Evolutionary conservation across 2,329 filamentous ascomycete genomes (phyloP), one percentile per base, ranked within the genome.

Genomic region (Dothidotthia symphoricarpi): DNA sequence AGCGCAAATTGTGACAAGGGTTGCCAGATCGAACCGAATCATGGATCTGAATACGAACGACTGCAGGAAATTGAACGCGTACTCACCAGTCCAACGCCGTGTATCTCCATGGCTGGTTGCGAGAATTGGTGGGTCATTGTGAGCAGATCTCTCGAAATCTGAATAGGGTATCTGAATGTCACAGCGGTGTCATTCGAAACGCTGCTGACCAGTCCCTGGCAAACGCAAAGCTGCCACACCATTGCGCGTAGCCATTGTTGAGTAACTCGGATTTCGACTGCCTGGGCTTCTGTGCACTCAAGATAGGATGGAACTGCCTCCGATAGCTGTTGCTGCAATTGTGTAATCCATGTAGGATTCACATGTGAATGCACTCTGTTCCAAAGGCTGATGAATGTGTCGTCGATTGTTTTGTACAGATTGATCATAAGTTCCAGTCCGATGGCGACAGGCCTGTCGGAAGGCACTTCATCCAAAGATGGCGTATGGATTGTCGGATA

Each of bases 11-110:
- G 38, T 43, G 43, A 46, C 53, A 60, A 42, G 53, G 52, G 49
- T 53, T 16, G 35, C 27, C 36, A 27, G 41, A 51, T 47, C 41
- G 36, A 41, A 34, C 41, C 37, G 39, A 49, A 43, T 22, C 34
- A 49, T 34, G 46, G 45, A 52, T 45, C 49, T 34, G 27, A 47
- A 40, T 17, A 37, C 33, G 40, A 47, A 41, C 34, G 30, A 31
- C 45, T 31, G 41, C 24, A 43, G 45, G 42, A 45, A 45, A 31
- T 28, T 34, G 17, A 31, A 30, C 24, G 28, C 24, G 28, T 16
- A 72, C 81, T 64, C 69, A 87, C 85, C 66, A 94, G 64, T 16
- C 85, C 85, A 26, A 86, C 77, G 13, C 83, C 85, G 49, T 90
- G 75, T 3, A 90, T 72, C 47, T 91, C 86, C 71, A 88, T 83